Base-by-base conservation (phyloP, 2,329 filamentous ascomycete species). In the Trichoderma guizhouense region DNA sequence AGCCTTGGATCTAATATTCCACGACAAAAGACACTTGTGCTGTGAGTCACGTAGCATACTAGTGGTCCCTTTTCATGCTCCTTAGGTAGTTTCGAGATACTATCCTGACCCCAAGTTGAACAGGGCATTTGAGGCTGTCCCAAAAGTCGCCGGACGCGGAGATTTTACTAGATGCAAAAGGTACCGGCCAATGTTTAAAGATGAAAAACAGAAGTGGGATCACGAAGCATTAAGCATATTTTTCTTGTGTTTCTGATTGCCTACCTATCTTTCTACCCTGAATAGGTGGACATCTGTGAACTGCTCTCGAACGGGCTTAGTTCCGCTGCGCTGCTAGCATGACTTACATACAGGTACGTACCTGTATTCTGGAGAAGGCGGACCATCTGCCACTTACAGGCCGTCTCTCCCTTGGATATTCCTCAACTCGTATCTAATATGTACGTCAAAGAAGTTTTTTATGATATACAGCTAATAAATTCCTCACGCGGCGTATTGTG, bases 401-500 rank as follows among this genome's bases (percentile, higher is more conserved):
- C 15, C 7, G 7, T 5, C 39, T 43, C 39, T 43, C 1, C 39
- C 1, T 43, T 43, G 7, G 7, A 18, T n/a, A n/a, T 43, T n/a
- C 39, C 0, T 7, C 39, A 1, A n/a, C 15, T 43, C 7, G 39
- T 43, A n/a, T 5, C 1, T 43, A 1, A 43, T n/a, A 43, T n/a
- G 15, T 43, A 18, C 15, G 15, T 0, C 36, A 39, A 14, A 36
- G 14, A 14, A 36, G 2, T 15, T 15, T 5, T n/a, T 21, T 21
- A 9, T 11, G 2, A 21, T 18, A 11, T 11, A 47, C n/a, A n/a
- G 43, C n/a, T 21, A 6, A 51, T 51, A 21, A 51, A 21, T 6
- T 0, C 0, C 43, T n/a, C 3, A 1, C 43, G n/a, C 5, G 3
- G 43, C 0, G 1, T 12, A n/a, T 6, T 21, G 43, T 2, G n/a